Base-by-base conservation (phyloP, 306 rosid genomes). In the Lathyrus oleraceus region DNA sequence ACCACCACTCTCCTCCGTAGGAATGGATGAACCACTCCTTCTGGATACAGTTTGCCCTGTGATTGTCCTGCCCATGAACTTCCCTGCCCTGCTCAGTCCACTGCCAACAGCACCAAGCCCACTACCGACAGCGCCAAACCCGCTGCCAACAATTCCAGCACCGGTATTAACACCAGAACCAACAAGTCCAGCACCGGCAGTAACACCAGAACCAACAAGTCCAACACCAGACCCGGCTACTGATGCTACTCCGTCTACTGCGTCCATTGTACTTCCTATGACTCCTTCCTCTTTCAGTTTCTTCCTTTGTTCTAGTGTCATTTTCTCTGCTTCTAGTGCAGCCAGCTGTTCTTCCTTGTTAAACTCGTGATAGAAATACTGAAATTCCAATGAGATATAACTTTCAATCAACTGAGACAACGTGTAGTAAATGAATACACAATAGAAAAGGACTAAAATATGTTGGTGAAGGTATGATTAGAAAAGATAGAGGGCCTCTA, bases 211-310 rank as follows among this genome's bases (percentile, higher is more conserved):
- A 10, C 96, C 94, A 1, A 90, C 94, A 0, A 90, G 25, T 39
- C 96, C 96, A 49, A 78, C 87, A 40, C 97, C 90, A 32, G 93
- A 72, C 16, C 91, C 96, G 38, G 84, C 92, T 48, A 78, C 43
- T 6, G 89, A 74, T 40, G 75, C 85, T 14, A 90, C 97, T 78
- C 95, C 95, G 45, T 86, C 97, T 73, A 92, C 42, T 0, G 98
- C 96, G 70, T 92, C 96, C 96, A 89, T 81, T 45, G 98, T 92
- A 78, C 89, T 92, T 61, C 98, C 95, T 52, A 89, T 85, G 36
- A 92, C 89, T 75, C 96, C 98, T 69, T 75, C 92, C 38, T 78
- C 96, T 81, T 88, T 92, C 32, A 87, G 88, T 73, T 81, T 86
- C 86, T 86, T 86, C 84, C 96, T 83, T 72, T 72, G 89, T 77